Evolutionary conservation across 129 eudicot species (phyloP).

Genomic region (Solidago caesia): DNA sequence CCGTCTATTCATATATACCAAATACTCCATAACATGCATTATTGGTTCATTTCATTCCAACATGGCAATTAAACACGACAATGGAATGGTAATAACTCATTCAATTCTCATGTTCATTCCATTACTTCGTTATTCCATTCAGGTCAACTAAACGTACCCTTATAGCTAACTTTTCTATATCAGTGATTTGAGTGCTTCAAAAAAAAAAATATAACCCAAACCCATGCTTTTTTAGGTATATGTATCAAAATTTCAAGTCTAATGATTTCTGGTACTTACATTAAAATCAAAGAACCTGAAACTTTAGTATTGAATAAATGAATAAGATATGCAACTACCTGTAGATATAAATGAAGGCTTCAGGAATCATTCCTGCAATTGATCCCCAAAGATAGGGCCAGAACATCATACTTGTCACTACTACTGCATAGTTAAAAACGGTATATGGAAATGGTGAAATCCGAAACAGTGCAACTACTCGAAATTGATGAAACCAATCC

Average conservation of each 20-base stretch:
- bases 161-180: no score
- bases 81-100: no score
- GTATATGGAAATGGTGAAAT: conserved; percentile 94
- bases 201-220: neutral
- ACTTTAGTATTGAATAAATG: neutral
- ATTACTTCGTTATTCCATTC: no score
- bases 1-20: no score
- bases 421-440: conserved; percentile 81
- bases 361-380: conserved; percentile 87
- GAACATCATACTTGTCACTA: conserved; percentile 78
- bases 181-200: no score
- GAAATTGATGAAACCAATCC: conserved; percentile 76
- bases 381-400: conserved; percentile 90
- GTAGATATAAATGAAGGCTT: conserved; percentile 85
- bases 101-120: no score
- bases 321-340: conserved; percentile 36
- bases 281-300: neutral
- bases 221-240: neutral
- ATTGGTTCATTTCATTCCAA: no score
- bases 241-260: neutral
- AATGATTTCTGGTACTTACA: neutral
- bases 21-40: no score
- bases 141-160: no score
- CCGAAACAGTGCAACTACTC: conserved; percentile 79
- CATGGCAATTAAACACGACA: no score